These are phyloP conservation scores for Prunus mume DNA, from an alignment of 306 rosid species.

Conservation along the genomic window DNA sequence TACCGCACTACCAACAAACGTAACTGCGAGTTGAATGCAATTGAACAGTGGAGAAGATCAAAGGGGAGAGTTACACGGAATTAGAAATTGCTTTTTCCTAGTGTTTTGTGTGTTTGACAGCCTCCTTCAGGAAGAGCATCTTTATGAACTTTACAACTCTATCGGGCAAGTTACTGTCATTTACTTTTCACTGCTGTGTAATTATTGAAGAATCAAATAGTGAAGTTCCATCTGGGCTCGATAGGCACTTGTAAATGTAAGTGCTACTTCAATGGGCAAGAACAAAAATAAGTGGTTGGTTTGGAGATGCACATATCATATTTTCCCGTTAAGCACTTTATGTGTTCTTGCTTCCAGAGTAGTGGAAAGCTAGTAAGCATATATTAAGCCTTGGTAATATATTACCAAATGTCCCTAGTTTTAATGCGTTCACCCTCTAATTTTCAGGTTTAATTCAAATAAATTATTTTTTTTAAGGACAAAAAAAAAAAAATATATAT, in stretches of 20 bases:
- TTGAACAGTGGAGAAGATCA: background rate
- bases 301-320: background rate
- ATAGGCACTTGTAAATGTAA: background rate
- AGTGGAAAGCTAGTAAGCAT: background rate
- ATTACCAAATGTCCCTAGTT: background rate
- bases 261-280: background rate
- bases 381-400: background rate
- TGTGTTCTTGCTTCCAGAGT: background rate
- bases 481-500: too few species aligned
- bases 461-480: background rate
- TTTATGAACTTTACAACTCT: background rate
- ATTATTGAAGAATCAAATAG: slow-evolving; percentile 1
- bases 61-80: background rate
- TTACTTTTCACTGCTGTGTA: background rate
- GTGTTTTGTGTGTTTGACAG: background rate
- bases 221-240: background rate
- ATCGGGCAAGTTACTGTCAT: background rate
- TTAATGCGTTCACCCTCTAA: background rate
- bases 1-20: slow-evolving; percentile 19
- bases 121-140: background rate
- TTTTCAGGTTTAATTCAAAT: background rate
- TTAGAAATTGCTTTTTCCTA: background rate
- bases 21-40: slow-evolving; percentile 28
- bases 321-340: background rate
- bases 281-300: background rate